Evolutionary conservation across 345 rosid species (phyloP).

Genomic region (Gynandropsis gynandra): DNA sequence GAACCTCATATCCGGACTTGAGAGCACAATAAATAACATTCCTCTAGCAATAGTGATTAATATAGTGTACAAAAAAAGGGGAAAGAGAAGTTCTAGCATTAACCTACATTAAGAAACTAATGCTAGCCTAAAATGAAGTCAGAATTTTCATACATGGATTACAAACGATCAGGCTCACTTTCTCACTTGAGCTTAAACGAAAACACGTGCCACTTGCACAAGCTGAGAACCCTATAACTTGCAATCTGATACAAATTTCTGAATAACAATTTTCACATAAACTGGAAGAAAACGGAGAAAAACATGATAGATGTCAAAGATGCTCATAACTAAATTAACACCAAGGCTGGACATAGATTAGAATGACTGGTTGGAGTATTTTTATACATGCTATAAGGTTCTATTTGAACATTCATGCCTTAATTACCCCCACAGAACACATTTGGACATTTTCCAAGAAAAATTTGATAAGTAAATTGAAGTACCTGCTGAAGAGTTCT

Average conservation of each 20-base stretch:
- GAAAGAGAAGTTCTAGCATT: slow-evolving; percentile 6
- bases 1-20: not conserved
- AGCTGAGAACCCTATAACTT: not conserved
- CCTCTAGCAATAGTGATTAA: not conserved
- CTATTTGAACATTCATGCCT: slow-evolving; percentile 2
- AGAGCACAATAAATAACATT: too few species aligned
- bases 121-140: slow-evolving; percentile 8
- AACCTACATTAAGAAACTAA: slow-evolving; percentile 3
- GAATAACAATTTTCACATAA: not conserved
- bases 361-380: too few species aligned
- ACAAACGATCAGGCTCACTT: slow-evolving; percentile 7
- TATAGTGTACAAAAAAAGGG: not conserved
- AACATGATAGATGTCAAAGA: not conserved
- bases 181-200: slow-evolving; percentile 5
- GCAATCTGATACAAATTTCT: not conserved
- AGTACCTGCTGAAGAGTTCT: slow-evolving; percentile 74
- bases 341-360: too few species aligned
- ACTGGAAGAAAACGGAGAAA: not conserved
- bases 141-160: not conserved
- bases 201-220: too few species aligned
- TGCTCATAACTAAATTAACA: slow-evolving; percentile 10
- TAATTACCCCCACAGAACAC: not conserved
- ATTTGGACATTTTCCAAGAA: slow-evolving; percentile 10
- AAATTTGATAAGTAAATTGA: slow-evolving; percentile 4
- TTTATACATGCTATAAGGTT: not conserved